Evolutionary conservation across 345 rosid species (phyloP), one percentile per base, ranked within the genome.

Genomic region (Kernera saxatilis): DNA sequence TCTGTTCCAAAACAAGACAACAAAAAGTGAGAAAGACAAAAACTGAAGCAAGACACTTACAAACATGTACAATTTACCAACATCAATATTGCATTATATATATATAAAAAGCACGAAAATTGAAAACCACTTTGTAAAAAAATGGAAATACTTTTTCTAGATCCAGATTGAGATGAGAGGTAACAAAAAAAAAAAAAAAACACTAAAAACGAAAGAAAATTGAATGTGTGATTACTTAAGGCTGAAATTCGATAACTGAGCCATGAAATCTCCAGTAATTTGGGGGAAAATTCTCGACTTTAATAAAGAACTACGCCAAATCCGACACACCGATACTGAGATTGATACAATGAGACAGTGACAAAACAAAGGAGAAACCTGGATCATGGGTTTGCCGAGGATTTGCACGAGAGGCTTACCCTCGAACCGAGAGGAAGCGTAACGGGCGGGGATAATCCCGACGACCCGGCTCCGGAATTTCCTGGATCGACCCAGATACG

Each of bases 301-400:
- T 15, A 15, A 8, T 9, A 41, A 1, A 55, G 35, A 64, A 46
- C 25, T 27, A 4, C 3, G 41, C 8, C 11, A 54, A 37, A 49
- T 49, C 33, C 60, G 10, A 61, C 12, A 61, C 8, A 36, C n/a
- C n/a, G 12, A 2, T 19, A 15, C n/a, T 35, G 14, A 35, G 46
- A 55, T 43, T 43, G 15, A 23, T 8, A 41, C 30, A 19, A 30
- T 3, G 55, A 56, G 40, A 22, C 15, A 58, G 21, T 29, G 35
- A 45, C 27, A 65, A 2, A 8, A 2, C 2, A 11, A 41, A 18
- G 36, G 39, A 61, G 70, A 62, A 63, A 91, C 98, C 96, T 94
- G 98, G 77, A 94, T 94, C 99, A 94, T 94, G 80, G 99, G 96
- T 79, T 91, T 94, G 51, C 98, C 98, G 21, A 91, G 85, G 81